These are phyloP conservation scores for Aschersonia sp. DNA, from an alignment of 2,329 filamentous ascomycete genomes.

Conservation along the genomic window DNA sequence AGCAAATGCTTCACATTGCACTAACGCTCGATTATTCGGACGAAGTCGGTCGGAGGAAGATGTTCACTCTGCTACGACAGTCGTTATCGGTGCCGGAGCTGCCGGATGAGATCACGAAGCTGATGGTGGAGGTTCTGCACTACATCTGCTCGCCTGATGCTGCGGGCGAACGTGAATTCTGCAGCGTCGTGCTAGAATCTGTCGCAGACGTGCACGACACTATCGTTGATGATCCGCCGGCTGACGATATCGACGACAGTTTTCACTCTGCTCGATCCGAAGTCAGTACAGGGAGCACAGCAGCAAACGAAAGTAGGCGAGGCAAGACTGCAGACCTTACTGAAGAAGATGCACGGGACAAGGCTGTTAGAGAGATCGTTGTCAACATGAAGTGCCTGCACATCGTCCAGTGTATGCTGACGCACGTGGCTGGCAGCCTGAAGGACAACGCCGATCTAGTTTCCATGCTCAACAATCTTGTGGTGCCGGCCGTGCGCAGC, in stretches of 20 bases:
- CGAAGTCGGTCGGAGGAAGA: constrained; percentile 86
- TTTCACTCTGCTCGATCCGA: constrained; percentile 91
- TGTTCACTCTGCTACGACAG: constrained; percentile 84
- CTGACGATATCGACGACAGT: constrained; percentile 48
- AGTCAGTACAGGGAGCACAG: constrained; percentile 51
- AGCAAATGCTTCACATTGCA: constrained; percentile 87
- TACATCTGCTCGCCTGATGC: constrained; percentile 66
- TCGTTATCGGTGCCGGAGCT: constrained; percentile 74
- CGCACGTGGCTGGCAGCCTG: constrained; percentile 77
- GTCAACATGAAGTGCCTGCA: constrained; percentile 98
- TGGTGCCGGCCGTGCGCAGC: constrained; percentile 86
- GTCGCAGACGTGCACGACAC: constrained; percentile 95
- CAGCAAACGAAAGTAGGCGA: constrained; percentile 30
- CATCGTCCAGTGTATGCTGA: constrained; percentile 93
- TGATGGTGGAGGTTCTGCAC: constrained; percentile 68
- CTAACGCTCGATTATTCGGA: constrained; percentile 94
- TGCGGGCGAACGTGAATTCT: constrained; percentile 69
- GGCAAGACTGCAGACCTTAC: constrained; percentile 28
- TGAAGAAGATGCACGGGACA: constrained; percentile 54
- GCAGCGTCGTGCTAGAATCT: constrained; percentile 76
- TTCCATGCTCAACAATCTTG: constrained; percentile 93
- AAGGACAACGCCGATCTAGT: constrained; percentile 86
- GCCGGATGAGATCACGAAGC: constrained; percentile 83
- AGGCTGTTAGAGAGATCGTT: constrained; percentile 80
- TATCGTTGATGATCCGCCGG: constrained; percentile 57